These are phyloP conservation scores for Suillus clintonianus DNA, from an alignment of 768 basidiomycete genomes.

Conservation along the genomic window DNA sequence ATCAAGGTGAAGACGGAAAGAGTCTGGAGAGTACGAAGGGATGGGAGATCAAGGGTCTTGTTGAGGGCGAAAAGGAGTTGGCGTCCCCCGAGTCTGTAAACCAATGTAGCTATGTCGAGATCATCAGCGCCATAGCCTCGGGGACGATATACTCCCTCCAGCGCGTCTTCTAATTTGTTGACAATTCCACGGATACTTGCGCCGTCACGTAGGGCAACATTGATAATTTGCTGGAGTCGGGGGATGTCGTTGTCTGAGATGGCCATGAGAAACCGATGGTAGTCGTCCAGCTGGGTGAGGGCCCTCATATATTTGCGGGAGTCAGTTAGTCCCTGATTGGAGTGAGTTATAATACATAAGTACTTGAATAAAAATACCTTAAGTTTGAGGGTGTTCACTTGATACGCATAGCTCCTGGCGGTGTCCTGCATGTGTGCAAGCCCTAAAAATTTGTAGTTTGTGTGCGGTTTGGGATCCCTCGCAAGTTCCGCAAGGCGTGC, in stretches of 20 bases:
- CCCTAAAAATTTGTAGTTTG: background rate
- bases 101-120: constrained; percentile 12
- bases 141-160: constrained; percentile 1
- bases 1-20: background rate
- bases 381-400: background rate
- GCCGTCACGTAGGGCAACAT: constrained; percentile 8
- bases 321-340: background rate
- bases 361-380: background rate
- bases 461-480: background rate
- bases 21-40: constrained; percentile 9
- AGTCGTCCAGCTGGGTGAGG: background rate
- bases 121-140: constrained; percentile 1
- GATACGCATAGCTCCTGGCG: background rate
- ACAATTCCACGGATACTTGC: constrained; percentile 8
- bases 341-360: background rate
- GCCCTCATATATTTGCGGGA: background rate
- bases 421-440: background rate
- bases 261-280: background rate
- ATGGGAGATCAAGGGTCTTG: constrained; percentile 9
- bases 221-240: background rate
- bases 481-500: background rate
- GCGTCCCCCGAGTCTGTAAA: constrained; percentile 13
- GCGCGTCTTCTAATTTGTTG: constrained; percentile 5
- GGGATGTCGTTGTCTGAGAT: background rate
- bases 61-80: constrained; percentile 15